phyloP scores from a whole-genome alignment of 805 yeast genomes.

The Lipomyces yamanashiensis region DNA sequence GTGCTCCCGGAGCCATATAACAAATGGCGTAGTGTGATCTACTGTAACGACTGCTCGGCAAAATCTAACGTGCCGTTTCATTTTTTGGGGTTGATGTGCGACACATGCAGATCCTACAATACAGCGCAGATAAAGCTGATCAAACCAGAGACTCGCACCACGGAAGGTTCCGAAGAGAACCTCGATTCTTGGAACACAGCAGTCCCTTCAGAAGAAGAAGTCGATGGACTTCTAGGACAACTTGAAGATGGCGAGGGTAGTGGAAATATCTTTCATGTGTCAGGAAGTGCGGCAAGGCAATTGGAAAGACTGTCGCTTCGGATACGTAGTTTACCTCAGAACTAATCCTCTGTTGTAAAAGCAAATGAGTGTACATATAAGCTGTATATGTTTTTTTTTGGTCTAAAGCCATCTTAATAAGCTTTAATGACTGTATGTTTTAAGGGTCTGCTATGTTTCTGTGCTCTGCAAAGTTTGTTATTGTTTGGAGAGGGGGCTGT shows the following conservation, averaged over 20 bases:
- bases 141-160: slow-evolving; percentile 58
- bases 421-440: too few relatives aligned
- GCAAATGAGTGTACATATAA: neutral
- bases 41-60: slow-evolving; percentile 87
- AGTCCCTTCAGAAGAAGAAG: neutral
- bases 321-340: slow-evolving; percentile 13
- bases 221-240: neutral
- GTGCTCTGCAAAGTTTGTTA: too few relatives aligned
- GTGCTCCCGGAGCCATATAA: slow-evolving; percentile 81
- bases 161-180: neutral
- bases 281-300: slow-evolving; percentile 12
- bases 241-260: slow-evolving; percentile 16
- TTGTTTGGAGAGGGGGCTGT: too few relatives aligned
- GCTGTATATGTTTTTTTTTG: neutral
- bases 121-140: slow-evolving; percentile 73
- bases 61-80: slow-evolving; percentile 77
- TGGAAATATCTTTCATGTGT: slow-evolving; percentile 16
- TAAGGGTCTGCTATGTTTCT: too few relatives aligned
- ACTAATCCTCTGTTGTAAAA: neutral
- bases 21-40: slow-evolving; percentile 72
- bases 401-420: too few relatives aligned
- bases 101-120: slow-evolving; percentile 84
- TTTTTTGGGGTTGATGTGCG: slow-evolving; percentile 84
- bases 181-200: neutral
- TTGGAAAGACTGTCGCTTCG: slow-evolving; percentile 19